Base-by-base conservation (phyloP, 2,329 filamentous ascomycete species). In the Xylariaceae sp. region DNA sequence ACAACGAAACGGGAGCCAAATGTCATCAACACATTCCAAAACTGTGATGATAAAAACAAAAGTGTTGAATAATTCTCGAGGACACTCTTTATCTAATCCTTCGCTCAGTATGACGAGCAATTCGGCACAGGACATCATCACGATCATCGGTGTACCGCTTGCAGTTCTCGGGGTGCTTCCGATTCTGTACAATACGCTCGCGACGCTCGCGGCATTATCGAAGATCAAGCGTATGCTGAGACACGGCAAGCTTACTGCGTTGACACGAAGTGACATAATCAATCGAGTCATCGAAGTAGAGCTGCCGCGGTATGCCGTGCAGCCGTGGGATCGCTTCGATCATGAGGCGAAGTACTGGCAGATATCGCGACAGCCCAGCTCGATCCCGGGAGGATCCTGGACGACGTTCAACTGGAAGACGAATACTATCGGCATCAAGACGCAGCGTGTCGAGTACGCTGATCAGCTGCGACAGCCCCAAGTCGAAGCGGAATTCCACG, bases 251-350 rank as follows among this genome's bases (percentile, higher is more conserved):
- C 70, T 84, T 6, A 78, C 77, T 2, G 83, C 81, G 0, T 74
- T 85, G 44, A 85, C 81, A 9, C 77, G 84, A 44, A 80, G 80
- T 65, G 82, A 84, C 55, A 76, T 86, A 2, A 80, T 87, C 58
- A 85, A 85, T 55, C 80, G 82, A 40, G 76, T 86, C 50, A 84
- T 87, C 39, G 83, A 87, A 65, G 80, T 86, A 37, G 83, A 87
- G 62, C 72, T 86, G 39, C 83, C 83, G 3, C 77, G 83, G 1
- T 85, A 83, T 62, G 83, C 81, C 3, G 82, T 86, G 47, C 81
- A 79, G 52, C 84, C 83, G 0, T 73, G 80, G 62, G 79, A 85
- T 59, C 74, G 83, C 29, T 77, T 78, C 56, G 69, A 72, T 57
- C 69, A 80, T 50, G 74, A 78, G 9, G 68, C 73, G 0, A 74